Evolutionary conservation across 129 eudicot species (phyloP).

Genomic region (Heracleum sosnowskyi): DNA sequence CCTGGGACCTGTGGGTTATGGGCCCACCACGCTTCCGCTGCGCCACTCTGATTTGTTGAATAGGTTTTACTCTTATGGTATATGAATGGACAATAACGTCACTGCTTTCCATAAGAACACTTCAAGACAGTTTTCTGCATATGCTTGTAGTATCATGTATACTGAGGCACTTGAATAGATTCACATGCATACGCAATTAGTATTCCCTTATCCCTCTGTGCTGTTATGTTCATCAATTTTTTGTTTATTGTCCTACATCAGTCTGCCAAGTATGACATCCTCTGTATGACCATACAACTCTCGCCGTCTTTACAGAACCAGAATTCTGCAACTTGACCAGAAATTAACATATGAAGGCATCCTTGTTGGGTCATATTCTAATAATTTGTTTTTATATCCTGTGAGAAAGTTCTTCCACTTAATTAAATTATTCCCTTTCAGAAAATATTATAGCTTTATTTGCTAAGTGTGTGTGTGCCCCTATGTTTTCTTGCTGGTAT

Average conservation of each 20-base stretch:
- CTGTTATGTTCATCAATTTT: no score
- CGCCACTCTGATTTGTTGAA: slow-evolving; percentile 78
- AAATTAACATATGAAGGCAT: not conserved
- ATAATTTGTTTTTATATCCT: not conserved
- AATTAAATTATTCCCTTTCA: not conserved
- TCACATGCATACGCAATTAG: no score
- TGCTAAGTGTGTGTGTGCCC: not conserved
- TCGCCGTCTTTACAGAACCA: not conserved
- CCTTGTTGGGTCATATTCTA: not conserved
- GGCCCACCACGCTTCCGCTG: slow-evolving; percentile 99
- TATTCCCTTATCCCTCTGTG: no score
- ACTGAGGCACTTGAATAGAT: no score
- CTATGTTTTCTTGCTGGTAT: not conserved
- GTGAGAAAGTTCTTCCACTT: not conserved
- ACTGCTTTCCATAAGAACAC: no score
- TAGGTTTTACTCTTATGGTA: not conserved
- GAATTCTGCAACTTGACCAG: not conserved
- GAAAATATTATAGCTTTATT: not conserved
- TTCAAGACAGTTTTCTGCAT: no score
- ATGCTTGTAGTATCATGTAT: not conserved
- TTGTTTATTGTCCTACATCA: no score
- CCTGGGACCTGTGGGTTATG: slow-evolving; percentile 99
- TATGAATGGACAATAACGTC: not conserved
- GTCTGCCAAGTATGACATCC: not conserved
- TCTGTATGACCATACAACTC: not conserved